Evolutionary conservation across 306 rosid species (phyloP).

Genomic region (Hylodesmum podocarpum): DNA sequence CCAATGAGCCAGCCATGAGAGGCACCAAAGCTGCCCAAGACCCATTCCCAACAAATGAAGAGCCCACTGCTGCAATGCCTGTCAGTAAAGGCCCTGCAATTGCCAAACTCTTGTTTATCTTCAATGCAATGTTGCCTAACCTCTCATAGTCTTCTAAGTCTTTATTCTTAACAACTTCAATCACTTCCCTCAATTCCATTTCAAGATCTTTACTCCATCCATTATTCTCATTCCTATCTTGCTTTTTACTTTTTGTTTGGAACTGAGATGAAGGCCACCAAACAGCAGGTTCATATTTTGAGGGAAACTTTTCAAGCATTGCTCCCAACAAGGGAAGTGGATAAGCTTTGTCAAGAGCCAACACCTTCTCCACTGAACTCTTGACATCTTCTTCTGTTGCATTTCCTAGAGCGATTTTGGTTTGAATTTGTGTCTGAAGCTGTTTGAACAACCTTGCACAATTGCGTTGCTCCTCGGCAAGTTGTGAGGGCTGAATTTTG

Average conservation of each 20-base stretch:
- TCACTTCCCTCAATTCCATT: slow-evolving; percentile 41
- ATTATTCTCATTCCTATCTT: not conserved
- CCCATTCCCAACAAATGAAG: slow-evolving; percentile 37
- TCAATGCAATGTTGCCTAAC: slow-evolving; percentile 53
- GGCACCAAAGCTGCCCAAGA: slow-evolving; percentile 24
- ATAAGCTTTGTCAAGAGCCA: not conserved
- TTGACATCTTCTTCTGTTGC: slow-evolving; percentile 41
- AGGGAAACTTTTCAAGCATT: slow-evolving; percentile 63
- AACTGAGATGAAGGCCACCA: slow-evolving; percentile 57
- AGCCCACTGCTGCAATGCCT: slow-evolving; percentile 55
- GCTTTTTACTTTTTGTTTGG: not conserved
- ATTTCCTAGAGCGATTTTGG: slow-evolving; percentile 23
- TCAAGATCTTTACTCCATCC: slow-evolving; percentile 54
- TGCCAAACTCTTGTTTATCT: slow-evolving; percentile 52
- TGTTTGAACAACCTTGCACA: slow-evolving; percentile 54
- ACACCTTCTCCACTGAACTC: slow-evolving; percentile 41
- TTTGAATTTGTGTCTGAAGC: slow-evolving; percentile 43
- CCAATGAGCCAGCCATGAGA: slow-evolving; percentile 51
- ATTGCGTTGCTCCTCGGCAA: slow-evolving; percentile 65
- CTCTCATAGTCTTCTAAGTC: slow-evolving; percentile 62
- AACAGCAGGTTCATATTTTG: slow-evolving; percentile 48
- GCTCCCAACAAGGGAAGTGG: slow-evolving; percentile 42
- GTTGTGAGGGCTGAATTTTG: slow-evolving; percentile 70
- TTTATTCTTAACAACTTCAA: slow-evolving; percentile 45
- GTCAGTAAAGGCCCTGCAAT: slow-evolving; percentile 57